Evolutionary conservation across 1,139 yeast genomes (phyloP).

Genomic region (Debaryomyces coudertii): DNA sequence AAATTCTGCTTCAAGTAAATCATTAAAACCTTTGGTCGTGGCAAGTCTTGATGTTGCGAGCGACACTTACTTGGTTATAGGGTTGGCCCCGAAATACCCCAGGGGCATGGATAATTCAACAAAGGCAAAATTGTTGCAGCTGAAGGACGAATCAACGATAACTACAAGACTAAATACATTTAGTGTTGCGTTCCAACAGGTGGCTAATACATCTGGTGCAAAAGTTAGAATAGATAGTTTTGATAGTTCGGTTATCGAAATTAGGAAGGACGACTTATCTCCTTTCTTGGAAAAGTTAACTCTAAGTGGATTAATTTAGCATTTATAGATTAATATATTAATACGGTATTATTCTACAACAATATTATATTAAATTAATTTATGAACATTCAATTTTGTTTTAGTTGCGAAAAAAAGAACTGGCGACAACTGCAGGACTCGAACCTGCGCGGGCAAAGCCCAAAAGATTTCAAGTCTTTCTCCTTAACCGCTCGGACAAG

Average conservation of each 20-base stretch:
- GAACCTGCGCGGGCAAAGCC: slow-evolving; percentile 65
- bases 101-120: slow-evolving; percentile 55
- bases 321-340: slow-evolving; percentile 8
- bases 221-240: slow-evolving; percentile 90
- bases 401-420: slow-evolving; percentile 23
- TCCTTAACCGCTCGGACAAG: slow-evolving; percentile 63
- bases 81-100: slow-evolving; percentile 83
- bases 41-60: slow-evolving; percentile 79
- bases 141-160: slow-evolving; percentile 21
- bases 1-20: slow-evolving; percentile 40
- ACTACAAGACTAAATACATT: slow-evolving; percentile 69
- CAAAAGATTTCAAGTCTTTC: slow-evolving; percentile 61
- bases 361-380: too few relatives aligned
- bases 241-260: slow-evolving; percentile 91
- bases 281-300: slow-evolving; percentile 82
- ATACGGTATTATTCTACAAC: neutral
- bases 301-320: slow-evolving; percentile 41
- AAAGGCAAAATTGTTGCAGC: slow-evolving; percentile 40
- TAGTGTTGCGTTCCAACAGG: slow-evolving; percentile 87
- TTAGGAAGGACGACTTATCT: slow-evolving; percentile 81
- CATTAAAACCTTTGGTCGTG: slow-evolving; percentile 78
- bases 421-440: slow-evolving; percentile 60
- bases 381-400: too few relatives aligned
- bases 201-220: slow-evolving; percentile 82
- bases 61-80: slow-evolving; percentile 86